Base-by-base conservation (phyloP, 345 rosid genomes). In the Hypericum perforatum region DNA sequence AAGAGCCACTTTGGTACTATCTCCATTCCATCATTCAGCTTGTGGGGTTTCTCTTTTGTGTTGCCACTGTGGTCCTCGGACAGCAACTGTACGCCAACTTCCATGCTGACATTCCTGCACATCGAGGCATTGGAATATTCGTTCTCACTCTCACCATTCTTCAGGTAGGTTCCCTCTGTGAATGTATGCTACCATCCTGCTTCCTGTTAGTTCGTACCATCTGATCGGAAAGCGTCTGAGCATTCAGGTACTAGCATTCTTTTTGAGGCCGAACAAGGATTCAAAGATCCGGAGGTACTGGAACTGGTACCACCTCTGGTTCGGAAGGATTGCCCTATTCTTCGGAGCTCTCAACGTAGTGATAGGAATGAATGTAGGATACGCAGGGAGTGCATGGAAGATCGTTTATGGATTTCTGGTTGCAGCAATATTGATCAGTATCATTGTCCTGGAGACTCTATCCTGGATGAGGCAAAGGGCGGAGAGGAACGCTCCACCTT, bases 271-370 rank as follows among this genome's bases (percentile, higher is more conserved):
- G 0, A 62, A 71, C 44, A 82, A 76, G 68, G 95, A 81, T 51
- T 64, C 89, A 9, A 85, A 91, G 76, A 66, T 72, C 45, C 74
- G 95, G 39, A 58, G 46, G 65, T 82, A 78, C 64, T 85, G 96
- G 96, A 87, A 82, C 59, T 85, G 86, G 96, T 87, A 87, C 72
- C 98, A 91, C 58, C 73, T 61, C 53, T 85, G 95, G 94, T 64
- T 75, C 14, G 98, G 98, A 41, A 83, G 88, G 71, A 60, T 80
- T 48, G 78, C 90, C 29, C 77, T 85, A 43, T 81, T 87, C 63
- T 85, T 91, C 63, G 98, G 79, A 66, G 76, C 86, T 51, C 41
- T 83, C 45, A 91, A 91, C 62, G 65, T 85, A 52, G 62, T 80
- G 61, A 62, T 82, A 77, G 96, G 95, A 36, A 82, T 83, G 14